phyloP scores from a whole-genome alignment of 2,329 filamentous ascomycete species.

The Rhynchosporium secalis region DNA sequence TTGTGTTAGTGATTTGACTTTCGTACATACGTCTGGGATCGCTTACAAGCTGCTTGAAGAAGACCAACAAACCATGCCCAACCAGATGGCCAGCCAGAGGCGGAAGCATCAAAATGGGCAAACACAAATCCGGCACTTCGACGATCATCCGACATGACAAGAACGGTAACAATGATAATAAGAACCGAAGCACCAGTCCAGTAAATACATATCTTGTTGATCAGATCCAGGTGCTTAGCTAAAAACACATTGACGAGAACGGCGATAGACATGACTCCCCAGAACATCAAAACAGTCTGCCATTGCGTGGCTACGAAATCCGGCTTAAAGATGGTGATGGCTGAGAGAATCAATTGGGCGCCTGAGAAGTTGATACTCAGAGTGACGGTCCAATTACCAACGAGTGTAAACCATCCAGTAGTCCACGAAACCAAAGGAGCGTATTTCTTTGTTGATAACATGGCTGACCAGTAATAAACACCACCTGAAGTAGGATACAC shows the following conservation, averaged over 20 bases:
- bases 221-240: constrained; percentile 60
- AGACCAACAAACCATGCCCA: constrained; percentile 75
- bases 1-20: constrained; percentile 10
- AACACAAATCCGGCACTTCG: constrained; percentile 66
- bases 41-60: constrained; percentile 54
- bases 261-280: constrained; percentile 67
- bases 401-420: constrained; percentile 69
- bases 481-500: constrained; percentile 68
- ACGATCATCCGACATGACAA: constrained; percentile 55
- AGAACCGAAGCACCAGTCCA: constrained; percentile 68
- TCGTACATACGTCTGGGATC: background rate
- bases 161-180: constrained; percentile 65
- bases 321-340: constrained; percentile 69
- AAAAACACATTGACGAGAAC: constrained; percentile 65
- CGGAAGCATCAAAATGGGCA: constrained; percentile 64
- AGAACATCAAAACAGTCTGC: constrained; percentile 72
- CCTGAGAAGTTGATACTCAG: constrained; percentile 71
- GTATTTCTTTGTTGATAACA: constrained; percentile 65
- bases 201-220: constrained; percentile 73
- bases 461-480: constrained; percentile 71
- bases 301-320: constrained; percentile 66
- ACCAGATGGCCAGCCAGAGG: constrained; percentile 65
- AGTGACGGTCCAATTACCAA: constrained; percentile 70
- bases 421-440: constrained; percentile 68
- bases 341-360: constrained; percentile 65